Evolutionary conservation across 2,329 filamentous ascomycete species (phyloP).

Genomic region (Dactylella cylindrospora): DNA sequence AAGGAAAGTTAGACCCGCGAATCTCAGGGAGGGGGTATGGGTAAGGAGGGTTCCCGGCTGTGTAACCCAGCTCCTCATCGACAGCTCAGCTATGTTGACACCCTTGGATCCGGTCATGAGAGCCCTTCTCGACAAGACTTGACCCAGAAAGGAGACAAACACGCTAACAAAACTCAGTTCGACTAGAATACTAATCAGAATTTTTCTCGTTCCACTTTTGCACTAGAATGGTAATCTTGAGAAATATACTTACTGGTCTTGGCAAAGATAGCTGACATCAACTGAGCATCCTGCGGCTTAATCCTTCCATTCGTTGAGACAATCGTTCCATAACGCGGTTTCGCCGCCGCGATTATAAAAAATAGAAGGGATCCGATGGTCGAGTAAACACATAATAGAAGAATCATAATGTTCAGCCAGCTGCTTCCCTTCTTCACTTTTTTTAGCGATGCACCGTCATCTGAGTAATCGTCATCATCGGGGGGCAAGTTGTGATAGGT

Average conservation of each 20-base stretch:
- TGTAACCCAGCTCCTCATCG: slow-evolving; percentile 71
- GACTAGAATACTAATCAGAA: slow-evolving; percentile 51
- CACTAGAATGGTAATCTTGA: not conserved
- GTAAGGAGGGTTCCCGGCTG: slow-evolving; percentile 73
- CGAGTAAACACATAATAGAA: slow-evolving; percentile 30
- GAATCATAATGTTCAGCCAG: slow-evolving; percentile 32
- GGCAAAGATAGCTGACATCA: slow-evolving; percentile 29
- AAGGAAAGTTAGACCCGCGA: slow-evolving; percentile 65
- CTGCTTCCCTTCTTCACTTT: slow-evolving; percentile 3
- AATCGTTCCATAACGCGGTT: slow-evolving; percentile 23
- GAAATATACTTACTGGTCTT: slow-evolving; percentile 30
- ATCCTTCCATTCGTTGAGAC: slow-evolving; percentile 21
- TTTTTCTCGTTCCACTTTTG: too few relatives aligned
- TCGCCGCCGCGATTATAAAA: slow-evolving; percentile 21
- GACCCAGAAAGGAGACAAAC: slow-evolving; percentile 73
- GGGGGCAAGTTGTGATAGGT: slow-evolving; percentile 10
- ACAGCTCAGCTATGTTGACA: slow-evolving; percentile 74
- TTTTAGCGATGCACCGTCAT: not conserved
- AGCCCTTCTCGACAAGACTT: slow-evolving; percentile 70
- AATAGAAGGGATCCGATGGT: slow-evolving; percentile 36
- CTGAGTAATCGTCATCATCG: slow-evolving; percentile 23
- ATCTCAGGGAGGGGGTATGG: slow-evolving; percentile 65
- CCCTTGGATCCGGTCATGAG: slow-evolving; percentile 64
- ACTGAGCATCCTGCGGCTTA: slow-evolving; percentile 32
- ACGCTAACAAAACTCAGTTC: slow-evolving; percentile 77